A percentile compares a stretch with the other conserved stretches of the same genome.
Conservation (phyloP, 2,329 filamentous ascomycete species). For the Magnaporthiopsis rhizophila region DNA sequence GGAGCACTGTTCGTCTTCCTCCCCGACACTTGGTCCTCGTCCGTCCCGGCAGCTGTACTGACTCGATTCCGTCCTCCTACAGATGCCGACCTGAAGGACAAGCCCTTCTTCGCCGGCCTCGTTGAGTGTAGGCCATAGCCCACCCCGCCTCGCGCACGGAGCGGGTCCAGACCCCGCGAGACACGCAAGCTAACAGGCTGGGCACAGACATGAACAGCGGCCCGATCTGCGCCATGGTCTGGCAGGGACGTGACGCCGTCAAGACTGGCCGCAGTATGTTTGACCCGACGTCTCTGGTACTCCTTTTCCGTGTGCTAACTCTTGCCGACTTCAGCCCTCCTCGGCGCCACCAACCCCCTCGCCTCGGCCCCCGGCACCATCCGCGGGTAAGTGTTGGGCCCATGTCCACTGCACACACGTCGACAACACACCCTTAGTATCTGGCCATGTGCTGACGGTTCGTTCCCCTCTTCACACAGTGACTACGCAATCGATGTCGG, state of each 20-base stretch:
- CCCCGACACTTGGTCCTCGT: background rate
- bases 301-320: slow-evolving; percentile 12
- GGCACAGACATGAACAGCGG: slow-evolving; percentile 85
- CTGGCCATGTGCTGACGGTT: background rate
- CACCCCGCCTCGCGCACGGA: too few relatives aligned
- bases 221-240: slow-evolving; percentile 98
- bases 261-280: slow-evolving; percentile 88
- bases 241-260: slow-evolving; percentile 97
- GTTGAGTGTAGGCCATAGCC: slow-evolving; percentile 64
- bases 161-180: background rate
- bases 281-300: background rate
- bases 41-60: background rate
- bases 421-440: slow-evolving; percentile 40
- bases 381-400: slow-evolving; percentile 36
- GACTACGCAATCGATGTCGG: slow-evolving; percentile 81
- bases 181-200: background rate
- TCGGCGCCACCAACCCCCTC: slow-evolving; percentile 98
- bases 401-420: background rate
- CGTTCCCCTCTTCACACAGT: slow-evolving; percentile 31
- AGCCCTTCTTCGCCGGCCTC: slow-evolving; percentile 96
- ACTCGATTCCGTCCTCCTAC: background rate
- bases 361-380: slow-evolving; percentile 95
- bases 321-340: slow-evolving; percentile 51
- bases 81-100: slow-evolving; percentile 81
- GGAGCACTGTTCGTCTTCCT: slow-evolving; percentile 68